phyloP scores from a whole-genome alignment of 1,284 basidiomycete genomes.

The Ceratobasidium sp. region DNA sequence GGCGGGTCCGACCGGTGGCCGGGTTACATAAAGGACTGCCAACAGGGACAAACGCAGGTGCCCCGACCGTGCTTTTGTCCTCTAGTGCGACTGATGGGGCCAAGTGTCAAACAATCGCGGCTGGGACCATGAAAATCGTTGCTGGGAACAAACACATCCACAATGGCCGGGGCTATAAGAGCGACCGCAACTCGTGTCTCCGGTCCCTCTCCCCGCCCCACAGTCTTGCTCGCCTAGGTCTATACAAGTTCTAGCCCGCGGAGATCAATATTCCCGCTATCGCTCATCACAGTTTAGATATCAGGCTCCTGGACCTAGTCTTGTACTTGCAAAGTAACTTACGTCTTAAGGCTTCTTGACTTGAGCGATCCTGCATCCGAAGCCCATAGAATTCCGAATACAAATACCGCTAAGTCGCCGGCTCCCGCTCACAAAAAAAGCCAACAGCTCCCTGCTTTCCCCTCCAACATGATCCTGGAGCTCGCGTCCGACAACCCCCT shows the following conservation, averaged over 20 bases:
- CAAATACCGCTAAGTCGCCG: slow-evolving; percentile 22
- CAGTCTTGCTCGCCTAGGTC: slow-evolving; percentile 8
- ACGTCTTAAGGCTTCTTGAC: slow-evolving; percentile 27
- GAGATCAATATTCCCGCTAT: slow-evolving; percentile 1
- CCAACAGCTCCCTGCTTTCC: slow-evolving; percentile 2
- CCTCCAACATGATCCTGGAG: slow-evolving; percentile 37
- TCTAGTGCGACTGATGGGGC: slow-evolving; percentile 4
- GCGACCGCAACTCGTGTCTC: background rate
- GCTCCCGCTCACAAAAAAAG: background rate
- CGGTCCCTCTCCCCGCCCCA: background rate
- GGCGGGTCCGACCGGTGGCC: slow-evolving; percentile 1
- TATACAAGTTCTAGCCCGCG: background rate
- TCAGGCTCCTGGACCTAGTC: slow-evolving; percentile 1
- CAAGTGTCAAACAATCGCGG: no score
- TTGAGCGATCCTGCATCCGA: slow-evolving; percentile 7
- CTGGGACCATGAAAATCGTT: no score
- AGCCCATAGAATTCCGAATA: slow-evolving; percentile 15
- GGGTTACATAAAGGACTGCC: background rate
- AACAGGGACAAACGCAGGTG: slow-evolving; percentile 11
- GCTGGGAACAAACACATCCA: no score
- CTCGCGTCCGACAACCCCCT: slow-evolving; percentile 37
- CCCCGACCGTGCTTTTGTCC: slow-evolving; percentile 19
- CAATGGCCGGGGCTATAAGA: slow-evolving; percentile 22
- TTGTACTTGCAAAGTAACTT: slow-evolving; percentile 21
- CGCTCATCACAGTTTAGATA: background rate